Conservation (phyloP, 1,139 yeast species). For the Pneumocystis wakefieldiae region DNA sequence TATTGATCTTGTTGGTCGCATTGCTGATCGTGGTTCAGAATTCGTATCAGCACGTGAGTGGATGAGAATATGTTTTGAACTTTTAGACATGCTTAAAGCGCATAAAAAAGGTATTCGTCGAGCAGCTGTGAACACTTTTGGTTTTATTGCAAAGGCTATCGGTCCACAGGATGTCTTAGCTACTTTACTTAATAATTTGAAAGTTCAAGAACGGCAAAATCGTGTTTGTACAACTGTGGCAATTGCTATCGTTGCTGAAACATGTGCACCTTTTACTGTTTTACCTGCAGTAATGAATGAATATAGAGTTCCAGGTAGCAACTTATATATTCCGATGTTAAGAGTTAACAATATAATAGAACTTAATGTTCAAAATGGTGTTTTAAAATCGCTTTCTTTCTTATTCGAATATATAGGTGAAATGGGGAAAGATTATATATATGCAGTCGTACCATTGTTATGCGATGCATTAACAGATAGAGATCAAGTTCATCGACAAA, state of each 20-base stretch:
- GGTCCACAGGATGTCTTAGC: constrained; percentile 94
- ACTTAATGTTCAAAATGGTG: constrained; percentile 88
- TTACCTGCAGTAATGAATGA: constrained; percentile 96
- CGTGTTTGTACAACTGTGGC: constrained; percentile 98
- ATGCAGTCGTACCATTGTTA: constrained; percentile 62
- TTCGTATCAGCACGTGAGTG: constrained; percentile 85
- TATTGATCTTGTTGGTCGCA: constrained; percentile 63
- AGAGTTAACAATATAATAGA: constrained; percentile 19
- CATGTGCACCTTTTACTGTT: constrained; percentile 86
- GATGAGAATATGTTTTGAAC: constrained; percentile 91
- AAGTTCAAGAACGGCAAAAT: constrained; percentile 89
- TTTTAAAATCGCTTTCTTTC: constrained; percentile 80
- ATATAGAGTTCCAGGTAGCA: constrained; percentile 58
- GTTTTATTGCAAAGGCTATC: constrained; percentile 76
- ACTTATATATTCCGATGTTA: background rate
- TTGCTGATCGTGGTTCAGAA: constrained; percentile 75
- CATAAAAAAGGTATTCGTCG: constrained; percentile 64
- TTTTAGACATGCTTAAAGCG: constrained; percentile 77
- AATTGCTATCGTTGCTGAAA: constrained; percentile 89
- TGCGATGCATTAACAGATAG: constrained; percentile 88
- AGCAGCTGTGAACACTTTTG: constrained; percentile 85
- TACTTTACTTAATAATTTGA: constrained; percentile 64
- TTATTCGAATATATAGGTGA: constrained; percentile 86
- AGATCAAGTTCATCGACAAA: constrained; percentile 87
- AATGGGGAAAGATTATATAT: constrained; percentile 66